phyloP scores from a whole-genome alignment of 345 rosid species.

The Excoecaria cochinchinensis region DNA sequence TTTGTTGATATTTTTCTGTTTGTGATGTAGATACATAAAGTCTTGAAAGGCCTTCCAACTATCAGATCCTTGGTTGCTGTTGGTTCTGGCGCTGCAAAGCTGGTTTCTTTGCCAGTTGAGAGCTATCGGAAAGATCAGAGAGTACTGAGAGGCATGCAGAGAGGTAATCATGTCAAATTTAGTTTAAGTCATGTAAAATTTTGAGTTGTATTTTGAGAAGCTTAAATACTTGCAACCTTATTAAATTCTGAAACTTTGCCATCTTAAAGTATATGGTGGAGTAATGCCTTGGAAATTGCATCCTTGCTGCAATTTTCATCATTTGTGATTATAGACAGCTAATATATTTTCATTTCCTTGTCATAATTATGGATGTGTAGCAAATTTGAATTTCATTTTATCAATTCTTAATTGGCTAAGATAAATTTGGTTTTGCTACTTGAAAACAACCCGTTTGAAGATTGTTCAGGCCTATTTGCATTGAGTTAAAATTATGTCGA shows the following conservation, averaged over 20 bases:
- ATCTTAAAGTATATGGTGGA: not conserved
- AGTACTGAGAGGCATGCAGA: conserved; percentile 86
- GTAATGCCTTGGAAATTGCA: too few relatives aligned
- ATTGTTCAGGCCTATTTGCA: not conserved
- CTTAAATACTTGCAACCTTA: not conserved
- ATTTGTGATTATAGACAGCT: not conserved
- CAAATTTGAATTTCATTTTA: not conserved
- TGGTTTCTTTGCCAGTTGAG: conserved; percentile 83
- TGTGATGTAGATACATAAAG: conserved; percentile 55
- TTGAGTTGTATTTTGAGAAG: not conserved
- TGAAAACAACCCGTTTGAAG: not conserved
- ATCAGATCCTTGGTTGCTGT: conserved; percentile 76
- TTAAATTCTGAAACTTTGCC: not conserved
- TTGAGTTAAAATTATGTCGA: not conserved
- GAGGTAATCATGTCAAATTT: conserved; percentile 53
- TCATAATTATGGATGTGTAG: not conserved
- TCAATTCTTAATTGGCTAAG: not conserved
- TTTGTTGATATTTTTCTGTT: conserved; percentile 4
- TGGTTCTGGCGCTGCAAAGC: conserved; percentile 72
- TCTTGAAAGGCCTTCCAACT: conserved; percentile 72
- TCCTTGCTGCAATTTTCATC: not conserved
- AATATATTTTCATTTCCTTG: not conserved
- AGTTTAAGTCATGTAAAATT: not conserved
- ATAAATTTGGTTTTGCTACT: not conserved
- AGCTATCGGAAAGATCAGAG: conserved; percentile 80